Conservation (phyloP, 495 filamentous ascomycete genomes). For the Trichodelitschia bisporula region DNA sequence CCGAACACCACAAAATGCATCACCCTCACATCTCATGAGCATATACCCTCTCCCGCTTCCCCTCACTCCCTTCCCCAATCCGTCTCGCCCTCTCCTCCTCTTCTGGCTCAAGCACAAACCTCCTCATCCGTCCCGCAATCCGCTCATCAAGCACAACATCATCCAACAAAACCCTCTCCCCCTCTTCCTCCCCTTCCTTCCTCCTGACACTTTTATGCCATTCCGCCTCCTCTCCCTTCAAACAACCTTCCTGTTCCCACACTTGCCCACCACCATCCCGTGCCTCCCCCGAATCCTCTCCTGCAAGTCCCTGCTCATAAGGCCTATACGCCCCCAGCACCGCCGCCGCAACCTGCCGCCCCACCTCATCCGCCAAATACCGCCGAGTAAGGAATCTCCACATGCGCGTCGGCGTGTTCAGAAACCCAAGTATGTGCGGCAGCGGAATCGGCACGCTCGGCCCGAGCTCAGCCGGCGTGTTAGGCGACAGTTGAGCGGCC, state of each 20-base stretch:
- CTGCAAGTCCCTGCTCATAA: conserved; percentile 16
- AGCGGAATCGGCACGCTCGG: conserved; percentile 51
- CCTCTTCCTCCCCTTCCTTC: conserved; percentile 5
- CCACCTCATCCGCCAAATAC: conserved; percentile 60
- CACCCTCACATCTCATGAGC: too few species aligned
- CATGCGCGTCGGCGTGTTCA: conserved; percentile 67
- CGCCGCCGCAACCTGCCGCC: conserved; percentile 66
- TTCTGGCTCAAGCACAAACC: conserved; percentile 35
- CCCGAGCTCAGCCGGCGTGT: conserved; percentile 32
- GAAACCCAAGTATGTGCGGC: conserved; percentile 81
- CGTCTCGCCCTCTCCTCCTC: conserved; percentile 39
- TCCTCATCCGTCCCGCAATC: conserved; percentile 58
- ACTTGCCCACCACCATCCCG: conserved; percentile 1
- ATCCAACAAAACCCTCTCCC: conserved; percentile 42
- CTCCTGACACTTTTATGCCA: conserved; percentile 69
- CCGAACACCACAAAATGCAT: too few species aligned
- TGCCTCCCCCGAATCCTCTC: conserved; percentile 3
- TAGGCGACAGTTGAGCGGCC: conserved; percentile 28
- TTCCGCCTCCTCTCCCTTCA: conserved; percentile 55
- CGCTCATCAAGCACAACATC: conserved; percentile 55
- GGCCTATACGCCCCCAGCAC: conserved; percentile 41
- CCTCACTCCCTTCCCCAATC: conserved; percentile 37
- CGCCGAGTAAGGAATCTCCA: conserved; percentile 80
- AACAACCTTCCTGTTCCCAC: conserved; percentile 45
- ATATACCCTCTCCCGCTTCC: conserved; percentile 14